Evolutionary conservation across 2,329 filamentous ascomycete genomes (phyloP), one percentile per base, ranked within the genome.

Genomic region (Xylariales sp.): DNA sequence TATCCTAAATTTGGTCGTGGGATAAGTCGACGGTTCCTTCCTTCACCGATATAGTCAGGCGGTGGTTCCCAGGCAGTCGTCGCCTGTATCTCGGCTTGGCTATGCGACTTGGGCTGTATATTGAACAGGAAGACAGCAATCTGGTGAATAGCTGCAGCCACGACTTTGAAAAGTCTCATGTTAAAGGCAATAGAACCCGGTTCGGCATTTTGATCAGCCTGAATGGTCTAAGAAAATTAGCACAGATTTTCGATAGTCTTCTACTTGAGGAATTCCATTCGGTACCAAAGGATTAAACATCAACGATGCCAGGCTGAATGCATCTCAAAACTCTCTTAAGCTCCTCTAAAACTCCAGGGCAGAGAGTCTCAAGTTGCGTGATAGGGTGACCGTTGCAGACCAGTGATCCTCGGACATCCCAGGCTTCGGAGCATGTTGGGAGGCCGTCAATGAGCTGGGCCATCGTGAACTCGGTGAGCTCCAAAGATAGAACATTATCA

Each of bases 361-460:
- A 32, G 9, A 32, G 14, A 15, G 7, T 15, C 7, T 9, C 15
- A 15, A 9, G 29, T 7, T 16, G 8, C 7, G 9, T 32, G 29
- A 32, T 15, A 9, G 29, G 29, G 14, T 32, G 29, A 8, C 15
- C 7, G 9, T 14, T 32, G 29, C 9, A 15, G 9, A 9, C 15
- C 15, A 7, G 15, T 16, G 29, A 32, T 7, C 15, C 9, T 29
- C 21, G n/a, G 15, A n/a, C n/a, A n/a, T 42, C 32, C 11, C 20
- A 28, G 4, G 22, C 38, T 27, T 22, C n/a, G 22, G 41, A 33
- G 14, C 37, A 38, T 9, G 18, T 22, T 5, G 27, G 51, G 10
- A 53, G 41, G 5, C 49, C 49, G 32, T 53, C 49, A 25, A 53
- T 40, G 25, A 50, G 49, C 40, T 52, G 48, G 12, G 46, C 44